Evolutionary conservation across 169 alveolate species (phyloP).

Genomic region (Toxoplasma gondii): DNA sequence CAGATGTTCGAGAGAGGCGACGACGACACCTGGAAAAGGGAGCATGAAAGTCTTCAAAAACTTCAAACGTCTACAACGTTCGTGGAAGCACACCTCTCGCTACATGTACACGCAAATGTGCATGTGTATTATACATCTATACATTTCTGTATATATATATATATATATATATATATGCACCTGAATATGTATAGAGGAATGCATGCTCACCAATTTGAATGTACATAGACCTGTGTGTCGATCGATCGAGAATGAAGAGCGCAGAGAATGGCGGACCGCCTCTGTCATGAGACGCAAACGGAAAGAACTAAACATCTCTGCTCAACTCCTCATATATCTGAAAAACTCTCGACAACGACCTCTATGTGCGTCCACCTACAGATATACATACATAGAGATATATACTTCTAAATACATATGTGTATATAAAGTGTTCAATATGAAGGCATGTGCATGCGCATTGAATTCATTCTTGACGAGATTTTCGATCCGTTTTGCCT

Average conservation of each 20-base stretch:
- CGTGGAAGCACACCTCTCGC: too few relatives aligned
- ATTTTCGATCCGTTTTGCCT: too few relatives aligned
- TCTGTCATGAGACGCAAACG: too few relatives aligned
- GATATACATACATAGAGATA: not conserved
- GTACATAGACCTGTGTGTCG: too few relatives aligned
- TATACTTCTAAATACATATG: not conserved
- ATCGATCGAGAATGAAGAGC: too few relatives aligned
- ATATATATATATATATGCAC: not conserved
- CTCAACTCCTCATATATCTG: too few relatives aligned
- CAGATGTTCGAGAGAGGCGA: not conserved
- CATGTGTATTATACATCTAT: not conserved
- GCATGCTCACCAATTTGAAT: too few relatives aligned
- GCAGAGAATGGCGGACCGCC: too few relatives aligned
- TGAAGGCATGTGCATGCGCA: not conserved
- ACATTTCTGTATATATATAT: not conserved
- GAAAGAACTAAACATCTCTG: too few relatives aligned
- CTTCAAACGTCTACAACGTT: not conserved
- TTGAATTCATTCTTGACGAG: too few relatives aligned
- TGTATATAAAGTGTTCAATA: not conserved
- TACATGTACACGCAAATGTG: not conserved
- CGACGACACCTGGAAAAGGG: not conserved
- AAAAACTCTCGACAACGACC: not conserved
- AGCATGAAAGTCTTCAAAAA: not conserved
- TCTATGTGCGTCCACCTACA: not conserved
- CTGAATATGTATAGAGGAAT: not conserved